Percentiles rank a stretch among this genome's conserved stretches.
Evolutionary conservation across 257 asterid genomes (phyloP).

Genomic region (Gentiana straminea): DNA sequence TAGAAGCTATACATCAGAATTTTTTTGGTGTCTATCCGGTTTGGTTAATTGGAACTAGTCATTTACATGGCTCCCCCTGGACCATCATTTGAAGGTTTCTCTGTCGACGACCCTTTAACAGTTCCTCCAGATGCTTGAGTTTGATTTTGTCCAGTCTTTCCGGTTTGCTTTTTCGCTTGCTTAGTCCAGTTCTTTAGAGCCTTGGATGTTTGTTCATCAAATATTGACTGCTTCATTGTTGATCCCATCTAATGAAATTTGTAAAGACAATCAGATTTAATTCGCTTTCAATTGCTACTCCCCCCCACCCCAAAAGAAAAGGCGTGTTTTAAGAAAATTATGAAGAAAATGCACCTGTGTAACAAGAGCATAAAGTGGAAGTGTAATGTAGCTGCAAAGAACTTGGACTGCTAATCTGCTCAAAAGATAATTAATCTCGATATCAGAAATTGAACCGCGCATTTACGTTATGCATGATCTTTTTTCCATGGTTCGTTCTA

Average conservation of each 20-base stretch:
- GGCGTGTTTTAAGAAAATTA: too few species aligned
- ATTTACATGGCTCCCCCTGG: too few species aligned
- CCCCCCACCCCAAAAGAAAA: too few species aligned
- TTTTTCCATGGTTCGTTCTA: background rate
- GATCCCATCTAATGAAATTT: slow-evolving; percentile 59
- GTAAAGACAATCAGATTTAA: too few species aligned
- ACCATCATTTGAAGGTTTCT: too few species aligned
- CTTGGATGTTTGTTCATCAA: slow-evolving; percentile 83
- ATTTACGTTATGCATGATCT: background rate
- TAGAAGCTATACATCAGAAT: too few species aligned
- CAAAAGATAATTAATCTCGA: background rate
- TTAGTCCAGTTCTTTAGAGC: slow-evolving; percentile 87
- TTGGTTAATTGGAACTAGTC: too few species aligned
- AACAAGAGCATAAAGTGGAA: slow-evolving; percentile 79
- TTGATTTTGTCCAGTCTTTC: slow-evolving; percentile 42
- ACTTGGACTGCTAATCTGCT: slow-evolving; percentile 69
- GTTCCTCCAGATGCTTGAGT: slow-evolving; percentile 42
- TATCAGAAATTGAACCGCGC: background rate
- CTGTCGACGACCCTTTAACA: slow-evolving; percentile 17
- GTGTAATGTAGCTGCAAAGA: slow-evolving; percentile 85
- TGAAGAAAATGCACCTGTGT: slow-evolving; percentile 44
- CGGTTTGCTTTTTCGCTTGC: slow-evolving; percentile 70
- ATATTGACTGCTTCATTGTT: slow-evolving; percentile 64
- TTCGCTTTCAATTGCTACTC: too few species aligned
- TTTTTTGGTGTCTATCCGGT: too few species aligned